These are phyloP conservation scores for Rosa lucieae DNA, from an alignment of 306 rosid genomes.

Conservation along the genomic window DNA sequence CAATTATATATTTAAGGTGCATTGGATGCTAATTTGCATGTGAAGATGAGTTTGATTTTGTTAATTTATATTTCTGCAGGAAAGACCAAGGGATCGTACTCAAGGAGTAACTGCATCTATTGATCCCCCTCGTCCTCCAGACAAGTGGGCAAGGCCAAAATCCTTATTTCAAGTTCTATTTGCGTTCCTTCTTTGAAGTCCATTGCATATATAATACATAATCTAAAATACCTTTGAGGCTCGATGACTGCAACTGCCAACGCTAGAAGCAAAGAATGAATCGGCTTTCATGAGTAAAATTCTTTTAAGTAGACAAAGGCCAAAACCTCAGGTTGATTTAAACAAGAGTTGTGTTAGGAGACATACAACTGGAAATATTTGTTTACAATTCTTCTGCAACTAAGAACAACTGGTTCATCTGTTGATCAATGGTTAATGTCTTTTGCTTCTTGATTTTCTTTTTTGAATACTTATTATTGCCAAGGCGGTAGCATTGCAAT, in stretches of 20 bases:
- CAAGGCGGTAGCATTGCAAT: neutral
- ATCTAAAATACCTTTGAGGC: conserved; percentile 25
- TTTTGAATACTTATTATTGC: neutral
- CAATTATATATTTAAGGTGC: neutral
- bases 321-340: conserved; percentile 29
- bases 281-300: neutral
- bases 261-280: neutral
- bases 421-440: conserved; percentile 19
- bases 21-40: neutral
- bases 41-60: neutral
- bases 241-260: conserved; percentile 4
- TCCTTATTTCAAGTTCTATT: conserved; percentile 84
- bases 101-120: conserved; percentile 44
- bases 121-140: conserved; percentile 30
- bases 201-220: conserved; percentile 27
- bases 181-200: conserved; percentile 73
- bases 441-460: neutral
- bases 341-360: conserved; percentile 6
- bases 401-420: conserved; percentile 1
- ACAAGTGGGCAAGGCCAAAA: conserved; percentile 57
- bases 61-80: conserved; percentile 36
- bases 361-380: conserved; percentile 23
- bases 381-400: conserved; percentile 29
- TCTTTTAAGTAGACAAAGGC: conserved; percentile 23
- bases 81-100: conserved; percentile 46